Evolutionary conservation across 148 eudicot genomes (phyloP).

Genomic region (Persicaria tinctoria): DNA sequence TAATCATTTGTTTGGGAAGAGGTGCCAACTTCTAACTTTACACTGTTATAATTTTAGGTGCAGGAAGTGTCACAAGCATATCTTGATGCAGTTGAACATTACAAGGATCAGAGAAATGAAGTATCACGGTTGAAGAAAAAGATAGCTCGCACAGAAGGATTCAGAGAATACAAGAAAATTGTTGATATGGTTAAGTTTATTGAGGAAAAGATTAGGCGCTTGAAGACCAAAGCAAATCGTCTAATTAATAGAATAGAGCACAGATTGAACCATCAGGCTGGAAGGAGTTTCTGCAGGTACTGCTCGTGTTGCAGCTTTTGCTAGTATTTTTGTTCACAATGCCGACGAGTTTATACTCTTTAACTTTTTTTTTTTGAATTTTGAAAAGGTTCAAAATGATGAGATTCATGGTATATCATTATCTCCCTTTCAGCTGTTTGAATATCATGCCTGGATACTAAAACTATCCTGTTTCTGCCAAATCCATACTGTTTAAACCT

Average conservation of each 20-base stretch:
- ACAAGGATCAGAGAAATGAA: slow-evolving; percentile 82
- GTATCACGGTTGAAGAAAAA: slow-evolving; percentile 78
- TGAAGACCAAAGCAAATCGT: slow-evolving; percentile 71
- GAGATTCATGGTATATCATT: not conserved
- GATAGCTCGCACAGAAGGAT: slow-evolving; percentile 82
- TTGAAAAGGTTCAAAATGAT: not conserved
- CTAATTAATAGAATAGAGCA: slow-evolving; percentile 70
- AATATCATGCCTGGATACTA: not conserved
- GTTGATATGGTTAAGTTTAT: slow-evolving; percentile 59
- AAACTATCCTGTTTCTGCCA: not conserved
- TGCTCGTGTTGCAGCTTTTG: not conserved
- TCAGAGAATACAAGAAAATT: slow-evolving; percentile 82
- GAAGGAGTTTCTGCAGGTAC: slow-evolving; percentile 99
- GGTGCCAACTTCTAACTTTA: not conserved
- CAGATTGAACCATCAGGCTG: slow-evolving; percentile 98
- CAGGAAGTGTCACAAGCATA: slow-evolving; percentile 54
- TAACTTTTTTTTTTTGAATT: not conserved
- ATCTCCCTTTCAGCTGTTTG: not conserved
- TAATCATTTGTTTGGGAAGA: not conserved
- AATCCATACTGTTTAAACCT: not conserved
- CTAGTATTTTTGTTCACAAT: slow-evolving; percentile 8
- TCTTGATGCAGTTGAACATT: slow-evolving; percentile 61
- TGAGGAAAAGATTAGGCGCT: slow-evolving; percentile 75
- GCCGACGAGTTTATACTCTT: not conserved
- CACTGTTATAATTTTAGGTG: slow-evolving; percentile 33